Conservation (phyloP, 108 stramenopile species). For the Fragilariopsis cylindrus region DNA sequence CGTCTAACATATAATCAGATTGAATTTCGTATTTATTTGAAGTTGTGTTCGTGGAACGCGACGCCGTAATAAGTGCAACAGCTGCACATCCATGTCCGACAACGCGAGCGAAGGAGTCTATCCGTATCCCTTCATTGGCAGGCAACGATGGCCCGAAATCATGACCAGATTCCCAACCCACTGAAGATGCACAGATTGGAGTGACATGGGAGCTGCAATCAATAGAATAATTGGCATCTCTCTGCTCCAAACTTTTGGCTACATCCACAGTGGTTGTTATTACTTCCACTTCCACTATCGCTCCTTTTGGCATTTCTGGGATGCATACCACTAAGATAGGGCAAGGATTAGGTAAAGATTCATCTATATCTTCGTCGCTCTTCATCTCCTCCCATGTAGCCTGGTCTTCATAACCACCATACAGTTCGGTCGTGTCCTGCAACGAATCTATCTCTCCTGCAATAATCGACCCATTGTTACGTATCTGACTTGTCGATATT, state of each 20-base stretch:
- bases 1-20: slow-evolving; percentile 10
- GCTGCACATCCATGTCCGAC: slow-evolving; percentile 51
- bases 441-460: slow-evolving; percentile 64
- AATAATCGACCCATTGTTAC: slow-evolving; percentile 60
- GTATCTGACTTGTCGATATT: slow-evolving; percentile 43
- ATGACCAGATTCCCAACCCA: slow-evolving; percentile 66
- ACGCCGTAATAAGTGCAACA: slow-evolving; percentile 51
- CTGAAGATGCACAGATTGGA: background rate
- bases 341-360: slow-evolving; percentile 10
- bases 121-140: slow-evolving; percentile 15
- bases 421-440: slow-evolving; percentile 51
- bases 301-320: slow-evolving; percentile 82
- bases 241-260: slow-evolving; percentile 42
- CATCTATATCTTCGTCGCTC: slow-evolving; percentile 13
- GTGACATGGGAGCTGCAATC: background rate
- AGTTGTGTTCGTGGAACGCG: background rate
- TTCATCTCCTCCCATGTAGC: slow-evolving; percentile 71
- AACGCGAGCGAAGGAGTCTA: slow-evolving; percentile 30
- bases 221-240: slow-evolving; percentile 13
- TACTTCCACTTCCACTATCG: slow-evolving; percentile 74
- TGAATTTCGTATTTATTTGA: slow-evolving; percentile 9
- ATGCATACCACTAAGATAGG: slow-evolving; percentile 76
- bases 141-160: slow-evolving; percentile 10
- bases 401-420: slow-evolving; percentile 84
- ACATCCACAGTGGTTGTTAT: slow-evolving; percentile 60